Evolutionary conservation across 495 filamentous ascomycete genomes (phyloP).

Genomic region (Chlorociboria aeruginascens): DNA sequence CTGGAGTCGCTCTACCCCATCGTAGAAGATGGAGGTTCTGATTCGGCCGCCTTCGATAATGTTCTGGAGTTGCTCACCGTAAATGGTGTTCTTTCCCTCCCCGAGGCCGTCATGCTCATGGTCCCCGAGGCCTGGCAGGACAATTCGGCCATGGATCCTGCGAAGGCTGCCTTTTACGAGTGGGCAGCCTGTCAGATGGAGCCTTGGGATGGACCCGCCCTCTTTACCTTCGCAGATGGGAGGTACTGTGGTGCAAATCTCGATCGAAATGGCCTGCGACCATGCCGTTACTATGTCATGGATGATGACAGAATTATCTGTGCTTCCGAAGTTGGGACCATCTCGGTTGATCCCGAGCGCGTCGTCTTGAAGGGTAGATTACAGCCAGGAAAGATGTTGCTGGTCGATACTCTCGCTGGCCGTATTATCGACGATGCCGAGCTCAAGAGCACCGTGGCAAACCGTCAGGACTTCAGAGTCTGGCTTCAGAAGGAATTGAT

Average conservation of each 20-base stretch:
- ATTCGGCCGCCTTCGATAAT: slow-evolving; percentile 98
- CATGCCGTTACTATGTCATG: slow-evolving; percentile 96
- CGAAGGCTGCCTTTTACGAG: slow-evolving; percentile 97
- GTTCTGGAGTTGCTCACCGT: slow-evolving; percentile 91
- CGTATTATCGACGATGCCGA: slow-evolving; percentile 94
- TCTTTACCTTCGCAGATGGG: slow-evolving; percentile 97
- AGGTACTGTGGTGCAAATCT: slow-evolving; percentile 97
- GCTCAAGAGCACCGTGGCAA: slow-evolving; percentile 80
- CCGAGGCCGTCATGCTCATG: slow-evolving; percentile 98
- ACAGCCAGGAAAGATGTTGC: slow-evolving; percentile 93
- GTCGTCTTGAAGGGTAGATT: slow-evolving; percentile 92
- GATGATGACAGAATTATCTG: slow-evolving; percentile 98
- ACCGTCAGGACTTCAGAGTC: slow-evolving; percentile 70
- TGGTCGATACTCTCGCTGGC: slow-evolving; percentile 91
- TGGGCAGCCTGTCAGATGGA: slow-evolving; percentile 99
- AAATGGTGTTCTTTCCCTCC: slow-evolving; percentile 93
- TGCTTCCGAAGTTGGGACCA: slow-evolving; percentile 94
- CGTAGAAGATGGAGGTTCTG: slow-evolving; percentile 93
- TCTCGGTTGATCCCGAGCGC: slow-evolving; percentile 78
- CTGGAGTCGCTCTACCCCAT: slow-evolving; percentile 88
- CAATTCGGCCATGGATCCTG: slow-evolving; percentile 81
- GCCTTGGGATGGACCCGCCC: slow-evolving; percentile 94
- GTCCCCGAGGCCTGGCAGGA: slow-evolving; percentile 99
- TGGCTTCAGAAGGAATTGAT: slow-evolving; percentile 88
- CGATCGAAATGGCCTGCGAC: slow-evolving; percentile 94